Base-by-base conservation (phyloP, 2,329 filamentous ascomycete species). In the Mollisia scopiformis region DNA sequence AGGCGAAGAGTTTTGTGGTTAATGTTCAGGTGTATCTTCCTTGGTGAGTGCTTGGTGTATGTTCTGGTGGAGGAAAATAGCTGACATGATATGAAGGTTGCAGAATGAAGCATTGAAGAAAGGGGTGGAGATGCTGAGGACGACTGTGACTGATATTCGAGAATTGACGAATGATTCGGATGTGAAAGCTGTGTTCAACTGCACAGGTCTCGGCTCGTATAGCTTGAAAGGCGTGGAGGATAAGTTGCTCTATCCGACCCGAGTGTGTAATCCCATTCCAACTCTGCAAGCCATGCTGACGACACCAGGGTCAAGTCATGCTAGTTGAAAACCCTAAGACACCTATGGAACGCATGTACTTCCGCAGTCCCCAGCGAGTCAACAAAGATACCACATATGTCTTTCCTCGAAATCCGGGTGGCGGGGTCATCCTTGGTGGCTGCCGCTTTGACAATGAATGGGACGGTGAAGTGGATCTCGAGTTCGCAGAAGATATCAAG, bases 81-180 rank as follows among this genome's bases (percentile, higher is more conserved):
- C 88, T 60, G 87, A 91, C 61, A 88, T 87, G 14, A 92, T 86
- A 23, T 89, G 84, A 13, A 62, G 81, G 83, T 61, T 96, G 1
- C 73, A 75, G 61, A 61, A 49, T 19, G 49, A 69, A 47, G 64
- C 51, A 1, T 46, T 66, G 23, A 65, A 65, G 21, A 50, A 31
- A 11, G 62, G 66, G 1, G 58, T 69, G 27, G 46, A 63, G 47
- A 62, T 70, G 2, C 56, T 57, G 19, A 55, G 67, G 21, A 56
- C 46, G 28, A 31, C 37, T 13, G 56, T 65, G 37, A 51, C 43
- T 2, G 59, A 66, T 55, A 63, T 69, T 16, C n/a, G 31, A 10
- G 65, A 67, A 16, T 59, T 63, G 30, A 46, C 47, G 5, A 43
- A 46, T 1, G 69, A 62, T 30, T 57, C 64, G 0, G 39, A 51